Evolutionary conservation across 495 filamentous ascomycete genomes (phyloP), one percentile per base, ranked within the genome.

Genomic region (Penicillium psychrofluorescens): DNA sequence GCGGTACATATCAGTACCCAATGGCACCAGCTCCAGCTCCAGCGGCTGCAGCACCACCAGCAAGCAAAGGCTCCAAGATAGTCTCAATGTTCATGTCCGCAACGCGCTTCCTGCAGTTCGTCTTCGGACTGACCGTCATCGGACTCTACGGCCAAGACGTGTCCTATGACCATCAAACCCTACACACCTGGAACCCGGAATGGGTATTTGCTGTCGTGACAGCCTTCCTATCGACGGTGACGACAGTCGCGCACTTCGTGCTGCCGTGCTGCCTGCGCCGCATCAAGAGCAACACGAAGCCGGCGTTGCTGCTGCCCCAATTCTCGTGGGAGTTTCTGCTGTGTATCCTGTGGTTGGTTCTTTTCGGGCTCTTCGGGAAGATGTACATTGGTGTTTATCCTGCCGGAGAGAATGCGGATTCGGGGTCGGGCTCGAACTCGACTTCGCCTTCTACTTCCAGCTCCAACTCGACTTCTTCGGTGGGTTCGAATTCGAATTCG

Each of bases 311-410:
- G n/a, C 31, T 71, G 13, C 62, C 59, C 37, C 64, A 67, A 40
- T 88, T 86, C 62, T 71, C 60, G 32, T 89, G 85, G 86, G 88
- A 87, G 61, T 53, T 66, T 28, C 54, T 88, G 0, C 61, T 92
- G 3, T 86, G 57, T 51, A 66, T 89, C 28, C 69, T 94, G 11
- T 95, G 84, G 84, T 75, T 85, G 55, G 77, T 77, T 3, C 70
- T 92, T 34, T 95, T 95, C 63, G 88, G 87, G 15, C 55, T 88
- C 28, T 94, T 95, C 61, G 90, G 79, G 39, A 78, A 79, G 60
- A 76, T 86, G 72, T 95, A 84, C 70, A 84, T 92, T 63, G 61
- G 81, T 43, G 76, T 77, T 39, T 59, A 86, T 50, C 55, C 82
- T 7, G 68, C 79, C 45, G 78, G 77, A 6, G 22, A 22, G 22